Evolutionary conservation across 139 green algal genomes (phyloP), one percentile per base, ranked within the genome.

Genomic region (Penium margaritaceum): DNA sequence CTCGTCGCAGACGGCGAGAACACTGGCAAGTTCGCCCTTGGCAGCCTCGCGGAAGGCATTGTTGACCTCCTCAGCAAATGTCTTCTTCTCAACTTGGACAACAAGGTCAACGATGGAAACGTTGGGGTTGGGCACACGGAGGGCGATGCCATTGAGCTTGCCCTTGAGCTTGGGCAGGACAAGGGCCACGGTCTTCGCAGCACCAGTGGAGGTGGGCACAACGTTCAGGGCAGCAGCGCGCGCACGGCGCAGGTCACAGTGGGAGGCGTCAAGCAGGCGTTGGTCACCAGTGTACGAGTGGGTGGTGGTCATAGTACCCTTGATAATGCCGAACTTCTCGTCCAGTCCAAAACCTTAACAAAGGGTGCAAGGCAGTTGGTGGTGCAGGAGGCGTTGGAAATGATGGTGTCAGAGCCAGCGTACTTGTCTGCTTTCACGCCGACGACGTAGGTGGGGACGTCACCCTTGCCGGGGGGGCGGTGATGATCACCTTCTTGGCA

Each of bases 1-100:
- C 78, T 90, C 80, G 70, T 99, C 92, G 68, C 83, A 88, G 32
- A 97, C 85, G 51, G 79, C 90, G 24, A 99, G 87, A 34, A 98
- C 83, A 67, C 93, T 91, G 39, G 79, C 79, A 7, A 85, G 32
- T 37, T 33, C 27, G 43, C 71, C 76, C 5, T 70, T 72, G 65
- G 83, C 81, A 32, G 83, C 72, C 67, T 87, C 81, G 33, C 81
- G 70, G 81, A 87, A 87, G 36, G 83, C 83, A 36, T 36, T 63
- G 76, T 87, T 87, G 39, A 87, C 76, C 67, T 84, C 78, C 72
- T 87, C 83, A 61, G 83, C 83, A 62, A 81, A 84, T 55, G 46
- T 72, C 76, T 87, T 87, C 81, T 87, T 87, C 82, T 85, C 78
- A 38, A 44, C 47, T 88, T 98, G 92, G n/a, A 80, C n/a, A 17